Percentiles rank a stretch among this genome's conserved stretches.
These are phyloP conservation scores for Ambrosia trifida DNA, from an alignment of 129 eudicot genomes.

Conservation along the genomic window DNA sequence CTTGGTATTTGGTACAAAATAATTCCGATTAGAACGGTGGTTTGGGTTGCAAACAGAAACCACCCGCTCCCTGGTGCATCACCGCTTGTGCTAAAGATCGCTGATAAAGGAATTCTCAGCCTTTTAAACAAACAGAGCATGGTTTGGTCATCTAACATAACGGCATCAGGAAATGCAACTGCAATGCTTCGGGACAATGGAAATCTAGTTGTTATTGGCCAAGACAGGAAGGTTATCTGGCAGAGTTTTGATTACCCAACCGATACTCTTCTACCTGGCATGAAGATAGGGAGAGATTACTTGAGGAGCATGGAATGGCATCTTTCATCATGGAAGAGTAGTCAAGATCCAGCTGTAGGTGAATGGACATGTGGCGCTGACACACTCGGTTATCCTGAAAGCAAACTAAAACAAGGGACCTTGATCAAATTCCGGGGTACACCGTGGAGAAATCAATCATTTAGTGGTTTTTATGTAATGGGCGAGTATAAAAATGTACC, in stretches of 20 bases:
- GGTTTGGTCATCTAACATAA: conserved; percentile 31
- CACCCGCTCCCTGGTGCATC: background rate
- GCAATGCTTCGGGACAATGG: conserved; percentile 22
- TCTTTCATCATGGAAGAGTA: background rate
- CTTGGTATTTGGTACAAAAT: conserved; percentile 33
- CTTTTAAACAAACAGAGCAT: background rate
- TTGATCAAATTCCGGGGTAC: conserved; percentile 6
- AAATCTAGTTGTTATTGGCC: background rate
- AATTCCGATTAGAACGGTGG: conserved; percentile 16
- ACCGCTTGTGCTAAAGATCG: background rate
- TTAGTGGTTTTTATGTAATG: conserved; percentile 19
- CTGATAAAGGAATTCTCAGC: conserved; percentile 4
- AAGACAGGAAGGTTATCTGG: no score
- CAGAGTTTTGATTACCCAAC: conserved; percentile 3
- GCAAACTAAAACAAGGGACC: background rate
- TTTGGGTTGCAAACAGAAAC: conserved; percentile 33
- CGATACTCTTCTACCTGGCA: conserved; percentile 27
- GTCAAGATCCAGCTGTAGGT: conserved; percentile 16
- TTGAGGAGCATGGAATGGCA: conserved; percentile 15
- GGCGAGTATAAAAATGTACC: background rate
- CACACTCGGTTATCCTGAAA: background rate
- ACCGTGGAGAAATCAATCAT: no score
- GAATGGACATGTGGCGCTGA: background rate
- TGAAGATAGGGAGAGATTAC: conserved; percentile 25
- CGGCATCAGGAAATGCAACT: background rate